Conservation (phyloP, 2,329 filamentous ascomycete species). For the Calonectria ilicicola region DNA sequence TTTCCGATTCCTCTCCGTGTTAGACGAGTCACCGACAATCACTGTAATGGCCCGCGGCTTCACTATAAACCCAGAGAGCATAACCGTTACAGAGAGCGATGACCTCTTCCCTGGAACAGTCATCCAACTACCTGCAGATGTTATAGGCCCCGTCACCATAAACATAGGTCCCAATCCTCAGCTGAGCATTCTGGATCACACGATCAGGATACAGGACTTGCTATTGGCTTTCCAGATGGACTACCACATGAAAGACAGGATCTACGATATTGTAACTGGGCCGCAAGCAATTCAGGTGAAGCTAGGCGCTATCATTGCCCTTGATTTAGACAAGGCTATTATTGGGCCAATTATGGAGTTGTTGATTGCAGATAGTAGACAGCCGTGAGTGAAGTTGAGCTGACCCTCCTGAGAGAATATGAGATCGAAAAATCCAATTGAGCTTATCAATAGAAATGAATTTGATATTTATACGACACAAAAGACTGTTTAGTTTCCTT, state of each 20-base stretch:
- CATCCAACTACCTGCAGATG: not conserved
- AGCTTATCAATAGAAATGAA: not conserved
- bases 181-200: not conserved
- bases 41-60: not conserved
- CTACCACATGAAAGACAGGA: conserved; percentile 1
- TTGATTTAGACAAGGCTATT: not conserved
- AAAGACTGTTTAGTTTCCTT: not conserved
- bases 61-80: not conserved
- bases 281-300: not conserved
- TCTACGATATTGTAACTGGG: not conserved
- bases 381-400: not conserved
- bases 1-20: conserved; percentile 7
- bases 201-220: not conserved
- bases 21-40: not conserved
- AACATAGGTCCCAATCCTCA: not conserved
- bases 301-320: not conserved
- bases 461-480: too few relatives aligned
- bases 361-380: not conserved
- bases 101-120: not conserved
- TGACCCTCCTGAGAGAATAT: not conserved
- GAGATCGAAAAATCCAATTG: not conserved
- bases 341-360: not conserved
- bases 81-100: not conserved
- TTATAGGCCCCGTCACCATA: not conserved
- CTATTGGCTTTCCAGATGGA: conserved; percentile 3